Base-by-base conservation (phyloP, 2,329 filamentous ascomycete genomes). In the Ophiostoma ips region DNA sequence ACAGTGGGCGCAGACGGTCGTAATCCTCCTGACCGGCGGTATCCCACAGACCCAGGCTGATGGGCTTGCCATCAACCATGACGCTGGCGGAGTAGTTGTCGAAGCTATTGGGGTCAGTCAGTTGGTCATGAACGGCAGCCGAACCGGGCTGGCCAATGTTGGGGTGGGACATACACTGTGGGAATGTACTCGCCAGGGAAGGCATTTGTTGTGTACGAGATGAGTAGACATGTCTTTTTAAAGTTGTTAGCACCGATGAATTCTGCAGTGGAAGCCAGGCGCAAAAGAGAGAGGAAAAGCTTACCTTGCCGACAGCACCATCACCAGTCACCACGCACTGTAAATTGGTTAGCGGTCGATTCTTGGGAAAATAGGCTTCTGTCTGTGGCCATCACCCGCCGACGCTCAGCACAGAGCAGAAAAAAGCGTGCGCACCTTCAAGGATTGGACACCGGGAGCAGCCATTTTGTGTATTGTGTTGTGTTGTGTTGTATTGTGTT, bases 141-240 rank as follows among this genome's bases (percentile, higher is more conserved):
- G n/a, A 34, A 12, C 13, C 5, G 36, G 7, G 15, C 13, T 12
- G 13, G n/a, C n/a, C n/a, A n/a, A n/a, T n/a, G 7, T 10, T 28
- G 18, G 16, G 3, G 24, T 3, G 5, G 33, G 41, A 75, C 83
- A 68, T 71, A 92, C 85, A 98, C 92, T 61, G 92, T 98, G 58
- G 92, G 92, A 61, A 98, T 96, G 70, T 98, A 98, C 76, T 98
- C 92, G 68, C 92, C 92, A n/a, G 92, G 92, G 68, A 98, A 98
- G 58, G 92, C 92, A 73, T 96, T 98, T 56, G 92, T 98, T 56
- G 92, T 96, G 73, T 98, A 98, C 49, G 90, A 96, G 66, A 98
- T 98, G 62, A 98, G 82, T 53, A 98, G 82, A 75, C 92, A 98
- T 76, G 92, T 98, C 90, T 95, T 45, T 28, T 45, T 45, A 45